phyloP scores from a whole-genome alignment of 768 basidiomycete species.

The Lentinula lateritia region DNA sequence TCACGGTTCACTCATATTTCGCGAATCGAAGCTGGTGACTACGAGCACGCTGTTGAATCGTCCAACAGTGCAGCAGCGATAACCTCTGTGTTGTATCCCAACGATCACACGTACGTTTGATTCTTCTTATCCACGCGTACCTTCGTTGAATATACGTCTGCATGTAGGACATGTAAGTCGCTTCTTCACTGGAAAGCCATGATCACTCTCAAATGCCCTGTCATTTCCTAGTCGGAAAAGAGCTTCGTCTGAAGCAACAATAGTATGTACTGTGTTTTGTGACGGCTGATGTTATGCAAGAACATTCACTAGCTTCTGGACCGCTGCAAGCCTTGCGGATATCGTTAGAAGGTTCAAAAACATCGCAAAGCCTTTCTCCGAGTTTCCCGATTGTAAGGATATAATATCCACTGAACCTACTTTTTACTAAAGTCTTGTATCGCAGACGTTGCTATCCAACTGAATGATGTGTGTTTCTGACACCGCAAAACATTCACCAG shows the following conservation, averaged over 20 bases:
- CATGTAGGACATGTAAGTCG: conserved; percentile 37
- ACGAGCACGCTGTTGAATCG: conserved; percentile 82
- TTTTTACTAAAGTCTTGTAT: conserved; percentile 1
- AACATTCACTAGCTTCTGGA: conserved; percentile 61
- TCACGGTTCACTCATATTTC: not conserved
- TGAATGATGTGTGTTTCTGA: conserved; percentile 68
- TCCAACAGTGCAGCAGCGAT: conserved; percentile 91
- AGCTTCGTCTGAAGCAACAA: conserved; percentile 91
- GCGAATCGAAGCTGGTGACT: conserved; percentile 69
- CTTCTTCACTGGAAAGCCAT: not conserved
- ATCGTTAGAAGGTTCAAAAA: conserved; percentile 94
- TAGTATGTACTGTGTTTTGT: conserved; percentile 39
- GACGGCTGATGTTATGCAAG: not conserved
- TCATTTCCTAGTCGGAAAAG: conserved; percentile 62
- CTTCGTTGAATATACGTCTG: not conserved
- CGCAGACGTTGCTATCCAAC: conserved; percentile 83
- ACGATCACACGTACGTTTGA: conserved; percentile 69
- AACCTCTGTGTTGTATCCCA: conserved; percentile 93
- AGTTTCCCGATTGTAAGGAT: conserved; percentile 74
- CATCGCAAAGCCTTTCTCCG: conserved; percentile 68
- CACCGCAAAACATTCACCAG: not conserved
- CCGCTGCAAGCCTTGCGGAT: conserved; percentile 80
- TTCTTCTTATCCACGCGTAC: not conserved
- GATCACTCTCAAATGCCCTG: not conserved
- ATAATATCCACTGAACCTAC: not conserved